Evolutionary conservation across 2,329 filamentous ascomycete species (phyloP).

Genomic region (Trichoderma sp.): DNA sequence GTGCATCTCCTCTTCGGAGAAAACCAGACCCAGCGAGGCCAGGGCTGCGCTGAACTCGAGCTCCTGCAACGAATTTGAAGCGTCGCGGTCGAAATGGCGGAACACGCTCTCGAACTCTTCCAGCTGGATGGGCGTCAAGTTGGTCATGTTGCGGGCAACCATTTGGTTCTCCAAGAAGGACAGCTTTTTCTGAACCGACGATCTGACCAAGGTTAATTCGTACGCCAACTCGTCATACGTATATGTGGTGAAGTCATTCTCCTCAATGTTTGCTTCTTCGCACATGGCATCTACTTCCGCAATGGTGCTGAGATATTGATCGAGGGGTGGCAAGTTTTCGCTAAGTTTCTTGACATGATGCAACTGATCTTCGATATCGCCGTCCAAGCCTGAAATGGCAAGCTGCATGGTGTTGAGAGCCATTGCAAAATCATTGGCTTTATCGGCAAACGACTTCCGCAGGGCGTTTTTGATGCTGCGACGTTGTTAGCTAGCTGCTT

Average conservation of each 20-base stretch:
- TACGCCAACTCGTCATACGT: slow-evolving; percentile 95
- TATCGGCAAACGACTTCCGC: slow-evolving; percentile 90
- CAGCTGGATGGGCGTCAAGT: slow-evolving; percentile 93
- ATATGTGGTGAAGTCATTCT: slow-evolving; percentile 99
- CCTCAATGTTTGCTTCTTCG: slow-evolving; percentile 94
- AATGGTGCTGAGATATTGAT: slow-evolving; percentile 86
- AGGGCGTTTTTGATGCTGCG: slow-evolving; percentile 87
- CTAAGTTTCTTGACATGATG: slow-evolving; percentile 82
- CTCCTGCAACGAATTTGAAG: slow-evolving; percentile 84
- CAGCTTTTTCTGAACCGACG: slow-evolving; percentile 92
- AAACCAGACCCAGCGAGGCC: slow-evolving; percentile 91
- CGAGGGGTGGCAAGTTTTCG: slow-evolving; percentile 81
- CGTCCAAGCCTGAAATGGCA: slow-evolving; percentile 94
- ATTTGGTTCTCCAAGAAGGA: slow-evolving; percentile 98
- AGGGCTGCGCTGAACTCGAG: slow-evolving; percentile 94
- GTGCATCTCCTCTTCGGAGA: slow-evolving; percentile 98
- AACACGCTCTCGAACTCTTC: slow-evolving; percentile 99
- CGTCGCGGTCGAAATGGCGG: slow-evolving; percentile 92
- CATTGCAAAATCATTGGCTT: slow-evolving; percentile 95
- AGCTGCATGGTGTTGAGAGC: slow-evolving; percentile 92
- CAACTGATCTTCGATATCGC: slow-evolving; percentile 92
- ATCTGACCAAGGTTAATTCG: slow-evolving; percentile 86
- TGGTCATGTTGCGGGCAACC: slow-evolving; percentile 97
- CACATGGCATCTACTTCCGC: slow-evolving; percentile 83
- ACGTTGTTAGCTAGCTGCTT: slow-evolving; percentile 29